These are phyloP conservation scores for Trichosporon sp. DNA, from an alignment of 1,284 basidiomycete species.

Conservation along the genomic window DNA sequence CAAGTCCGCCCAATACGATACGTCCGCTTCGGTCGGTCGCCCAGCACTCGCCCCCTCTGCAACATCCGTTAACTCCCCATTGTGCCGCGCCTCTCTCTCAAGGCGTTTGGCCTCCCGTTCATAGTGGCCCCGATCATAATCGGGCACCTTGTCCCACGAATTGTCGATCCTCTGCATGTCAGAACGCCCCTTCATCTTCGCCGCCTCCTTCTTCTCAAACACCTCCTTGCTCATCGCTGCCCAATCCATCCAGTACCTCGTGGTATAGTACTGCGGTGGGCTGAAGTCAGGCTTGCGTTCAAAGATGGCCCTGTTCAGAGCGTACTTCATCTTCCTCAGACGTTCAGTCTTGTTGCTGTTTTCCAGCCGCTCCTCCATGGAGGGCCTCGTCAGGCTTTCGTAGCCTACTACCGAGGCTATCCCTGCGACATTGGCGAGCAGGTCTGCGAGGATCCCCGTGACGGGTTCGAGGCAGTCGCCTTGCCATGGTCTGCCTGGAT, in stretches of 20 bases:
- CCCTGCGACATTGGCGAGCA: neutral
- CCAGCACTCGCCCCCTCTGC: too few relatives aligned
- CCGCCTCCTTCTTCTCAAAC: too few relatives aligned
- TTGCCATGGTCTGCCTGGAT: neutral
- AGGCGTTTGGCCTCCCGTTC: too few relatives aligned
- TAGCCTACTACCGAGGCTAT: neutral
- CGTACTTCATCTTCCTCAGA: neutral
- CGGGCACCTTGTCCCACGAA: too few relatives aligned
- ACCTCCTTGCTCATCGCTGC: neutral
- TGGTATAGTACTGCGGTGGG: neutral
- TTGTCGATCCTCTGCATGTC: too few relatives aligned
- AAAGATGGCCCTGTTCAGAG: neutral
- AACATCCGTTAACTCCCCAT: too few relatives aligned
- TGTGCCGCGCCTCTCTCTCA: too few relatives aligned
- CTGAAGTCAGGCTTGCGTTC: neutral
- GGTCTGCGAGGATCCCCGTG: neutral
- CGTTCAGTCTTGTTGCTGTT: neutral
- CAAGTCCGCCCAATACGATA: too few relatives aligned
- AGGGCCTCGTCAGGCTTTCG: neutral
- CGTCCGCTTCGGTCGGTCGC: too few relatives aligned
- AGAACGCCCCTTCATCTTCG: too few relatives aligned
- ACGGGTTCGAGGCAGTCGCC: too few relatives aligned
- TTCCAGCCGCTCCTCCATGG: neutral
- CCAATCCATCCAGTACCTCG: neutral
- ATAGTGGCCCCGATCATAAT: too few relatives aligned